Evolutionary conservation across 495 filamentous ascomycete species (phyloP), one percentile per base, ranked within the genome.

Genomic region (Daldinia decipiens): DNA sequence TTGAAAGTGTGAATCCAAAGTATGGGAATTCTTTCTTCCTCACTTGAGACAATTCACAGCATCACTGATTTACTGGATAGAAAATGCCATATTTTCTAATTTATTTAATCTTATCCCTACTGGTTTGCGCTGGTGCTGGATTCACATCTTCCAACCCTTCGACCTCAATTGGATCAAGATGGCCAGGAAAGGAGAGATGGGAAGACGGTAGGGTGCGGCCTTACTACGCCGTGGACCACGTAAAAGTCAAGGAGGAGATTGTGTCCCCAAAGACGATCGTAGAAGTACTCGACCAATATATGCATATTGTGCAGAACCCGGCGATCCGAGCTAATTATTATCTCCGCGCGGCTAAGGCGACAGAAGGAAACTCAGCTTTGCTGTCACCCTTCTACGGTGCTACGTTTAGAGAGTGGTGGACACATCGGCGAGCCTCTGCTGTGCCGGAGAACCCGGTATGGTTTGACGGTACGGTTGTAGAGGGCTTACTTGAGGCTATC

Each of bases 401-500:
- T 7, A 29, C 53, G 1, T 38, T 24, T 9, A 43, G 54, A 6
- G 53, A 65, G 29, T 65, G 31, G 27, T 65, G 62, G 62, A 13
- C 39, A 31, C 21, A 29, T 17, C 62, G 62, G 4, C 39, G 15
- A 26, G 26, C 24, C 34, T 13, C 45, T 4, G n/a, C 34, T 11
- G 29, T 19, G 0, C 52, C 39, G 15, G 19, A 50, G 3, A 19
- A 38, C 7, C n/a, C 21, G n/a, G 5, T 11, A 17, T 65, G 62
- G 62, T 58, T 65, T 17, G 62, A 65, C 43, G 62, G 62, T 17
- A 59, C 53, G 3, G 13, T 65, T 5, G 40, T 32, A 6, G 54
- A 50, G 3, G 62, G 54, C 9, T 7, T 65, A 31, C 3, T 51
- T 19, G 27, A 39, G 3, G 21, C 54, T 51, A 26, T 58, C 21